Base-by-base conservation (phyloP, 1,284 basidiomycete genomes). In the Erythrobasidium hasegawianum region DNA sequence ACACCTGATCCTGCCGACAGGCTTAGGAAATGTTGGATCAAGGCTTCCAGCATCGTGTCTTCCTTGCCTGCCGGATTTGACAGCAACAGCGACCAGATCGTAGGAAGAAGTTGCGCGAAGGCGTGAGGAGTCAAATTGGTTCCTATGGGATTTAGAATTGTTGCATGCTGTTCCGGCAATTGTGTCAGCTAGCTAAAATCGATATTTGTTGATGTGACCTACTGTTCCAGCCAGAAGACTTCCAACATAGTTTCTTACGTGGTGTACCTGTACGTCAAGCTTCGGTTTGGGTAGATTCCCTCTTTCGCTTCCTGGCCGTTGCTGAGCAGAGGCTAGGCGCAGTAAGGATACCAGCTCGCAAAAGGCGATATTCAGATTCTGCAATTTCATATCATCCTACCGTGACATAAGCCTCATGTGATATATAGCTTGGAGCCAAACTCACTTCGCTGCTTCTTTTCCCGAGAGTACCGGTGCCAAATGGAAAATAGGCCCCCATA, bases 401-500 rank as follows among this genome's bases (percentile, higher is more conserved):
- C 71, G 86, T n/a, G n/a, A n/a, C n/a, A n/a, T n/a, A n/a, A n/a
- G n/a, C n/a, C n/a, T n/a, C n/a, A n/a, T n/a, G n/a, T n/a, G n/a
- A n/a, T n/a, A n/a, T n/a, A n/a, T n/a, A n/a, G n/a, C n/a, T n/a
- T n/a, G n/a, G n/a, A n/a, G n/a, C n/a, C n/a, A 33, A 11, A 33
- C 33, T 33, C 33, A 33, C 33, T 33, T 33, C 33, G 33, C 33
- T 33, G 11, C 33, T 33, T 11, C 33, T 33, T 11, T 41, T 56
- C 45, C 79, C 72, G 18, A 73, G 66, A 27, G 73, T 75, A 68
- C 72, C 76, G 20, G 78, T 73, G 26, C 77, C 81, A 76, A 90
- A 91, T 1, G 92, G 91, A 75, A 96, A 95, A 77, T 92, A 92
- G 1, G 85, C 81, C 1, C 84, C 78, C 82, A 94, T 87, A 73